Evolutionary conservation across 805 yeast genomes (phyloP).

Genomic region (Teunomyces pallodes): DNA sequence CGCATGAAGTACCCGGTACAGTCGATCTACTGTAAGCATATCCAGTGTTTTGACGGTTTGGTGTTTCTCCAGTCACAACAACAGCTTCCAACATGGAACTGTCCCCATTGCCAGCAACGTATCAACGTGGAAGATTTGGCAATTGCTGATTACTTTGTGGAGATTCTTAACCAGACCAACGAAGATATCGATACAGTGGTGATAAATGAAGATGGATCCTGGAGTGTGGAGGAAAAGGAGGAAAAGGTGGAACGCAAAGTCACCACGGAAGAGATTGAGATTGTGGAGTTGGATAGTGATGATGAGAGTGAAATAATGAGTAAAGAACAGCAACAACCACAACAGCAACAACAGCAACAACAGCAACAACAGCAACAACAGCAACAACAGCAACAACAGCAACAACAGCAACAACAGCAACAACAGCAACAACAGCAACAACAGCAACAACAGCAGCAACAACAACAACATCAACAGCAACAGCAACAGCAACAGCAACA

Average conservation of each 20-base stretch:
- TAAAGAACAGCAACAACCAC: neutral
- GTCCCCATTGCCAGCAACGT: constrained; percentile 72
- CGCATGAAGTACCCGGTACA: constrained; percentile 72
- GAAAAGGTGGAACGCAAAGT: constrained; percentile 10
- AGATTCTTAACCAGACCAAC: constrained; percentile 53
- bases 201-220: constrained; percentile 68
- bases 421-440: constrained; percentile 15
- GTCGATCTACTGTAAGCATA: constrained; percentile 69
- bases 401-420: neutral
- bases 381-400: neutral
- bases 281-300: neutral
- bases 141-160: constrained; percentile 69
- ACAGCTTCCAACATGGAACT: constrained; percentile 81
- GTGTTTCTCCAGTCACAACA: constrained; percentile 72
- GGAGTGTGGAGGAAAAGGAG: constrained; percentile 44
- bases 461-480: neutral
- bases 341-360: constrained; percentile 17
- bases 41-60: constrained; percentile 84
- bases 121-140: constrained; percentile 59
- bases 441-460: neutral
- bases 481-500: constrained; percentile 1
- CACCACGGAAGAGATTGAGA: neutral
- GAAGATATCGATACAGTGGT: constrained; percentile 64
- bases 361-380: neutral
- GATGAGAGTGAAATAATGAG: neutral